Evolutionary conservation across 2,329 filamentous ascomycete species (phyloP).

Genomic region (Eurotiales sp.): DNA sequence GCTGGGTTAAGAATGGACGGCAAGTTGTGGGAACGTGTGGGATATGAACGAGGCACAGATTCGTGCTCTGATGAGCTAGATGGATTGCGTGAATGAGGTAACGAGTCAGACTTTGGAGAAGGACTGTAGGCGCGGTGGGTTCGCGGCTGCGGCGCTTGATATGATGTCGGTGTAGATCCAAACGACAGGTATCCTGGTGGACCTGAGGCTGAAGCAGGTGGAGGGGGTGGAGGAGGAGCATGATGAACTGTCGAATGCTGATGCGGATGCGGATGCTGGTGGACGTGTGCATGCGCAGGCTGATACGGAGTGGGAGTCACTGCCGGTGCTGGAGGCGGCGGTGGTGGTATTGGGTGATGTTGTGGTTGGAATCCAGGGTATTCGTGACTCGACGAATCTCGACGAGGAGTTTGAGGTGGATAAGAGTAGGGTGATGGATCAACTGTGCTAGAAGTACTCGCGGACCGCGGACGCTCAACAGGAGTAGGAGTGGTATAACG

Average conservation of each 20-base stretch:
- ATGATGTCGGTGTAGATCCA: slow-evolving; percentile 38
- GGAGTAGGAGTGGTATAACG: slow-evolving; percentile 51
- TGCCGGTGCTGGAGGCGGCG: slow-evolving; percentile 30
- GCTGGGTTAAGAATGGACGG: slow-evolving; percentile 18
- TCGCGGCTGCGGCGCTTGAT: slow-evolving; percentile 34
- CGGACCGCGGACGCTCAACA: slow-evolving; percentile 55
- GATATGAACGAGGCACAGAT: slow-evolving; percentile 19
- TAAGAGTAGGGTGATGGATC: slow-evolving; percentile 45
- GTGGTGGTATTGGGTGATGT: slow-evolving; percentile 22
- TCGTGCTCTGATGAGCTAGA: slow-evolving; percentile 34
- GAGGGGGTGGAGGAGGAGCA: slow-evolving; percentile 35
- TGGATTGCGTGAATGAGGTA: slow-evolving; percentile 30
- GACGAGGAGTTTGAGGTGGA: slow-evolving; percentile 40
- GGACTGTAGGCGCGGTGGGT: slow-evolving; percentile 26
- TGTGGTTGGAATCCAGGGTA: slow-evolving; percentile 18
- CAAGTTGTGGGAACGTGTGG: slow-evolving; percentile 16
- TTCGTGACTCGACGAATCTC: slow-evolving; percentile 48
- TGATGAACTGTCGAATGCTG: slow-evolving; percentile 1
- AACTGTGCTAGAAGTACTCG: slow-evolving; percentile 53
- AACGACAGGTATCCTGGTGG: slow-evolving; percentile 35
- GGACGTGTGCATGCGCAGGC: slow-evolving; percentile 1
- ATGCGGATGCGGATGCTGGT: neutral
- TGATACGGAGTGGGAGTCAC: slow-evolving; percentile 11
- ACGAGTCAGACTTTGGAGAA: slow-evolving; percentile 27
- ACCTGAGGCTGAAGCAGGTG: slow-evolving; percentile 33